These are phyloP conservation scores for Trypanosoma melophagium DNA, from an alignment of 208 protist genomes.

Conservation along the genomic window DNA sequence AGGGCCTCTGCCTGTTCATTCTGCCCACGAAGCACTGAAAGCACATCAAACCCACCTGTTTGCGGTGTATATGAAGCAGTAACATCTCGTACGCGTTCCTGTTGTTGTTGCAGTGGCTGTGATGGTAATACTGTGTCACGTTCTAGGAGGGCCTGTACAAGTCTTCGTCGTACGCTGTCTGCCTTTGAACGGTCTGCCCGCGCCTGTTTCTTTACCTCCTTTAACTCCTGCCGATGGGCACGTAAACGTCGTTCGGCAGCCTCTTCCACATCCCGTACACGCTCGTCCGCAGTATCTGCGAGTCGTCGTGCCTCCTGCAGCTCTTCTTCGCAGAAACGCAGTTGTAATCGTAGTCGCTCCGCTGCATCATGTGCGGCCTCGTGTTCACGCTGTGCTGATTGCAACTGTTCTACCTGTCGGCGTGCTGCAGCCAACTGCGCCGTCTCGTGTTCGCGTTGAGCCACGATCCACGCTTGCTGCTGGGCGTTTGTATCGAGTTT, in stretches of 20 bases:
- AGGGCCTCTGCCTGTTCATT: conserved; percentile 64
- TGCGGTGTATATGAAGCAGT: background rate
- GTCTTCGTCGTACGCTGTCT: conserved; percentile 53
- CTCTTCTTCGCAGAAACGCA: conserved; percentile 52
- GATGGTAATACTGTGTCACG: conserved; percentile 31
- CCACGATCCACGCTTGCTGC: conserved; percentile 57
- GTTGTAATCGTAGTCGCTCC: conserved; percentile 50
- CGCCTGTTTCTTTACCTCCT: conserved; percentile 46
- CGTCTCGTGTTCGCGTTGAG: conserved; percentile 38
- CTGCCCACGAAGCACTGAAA: conserved; percentile 55
- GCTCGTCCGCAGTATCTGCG: conserved; percentile 34
- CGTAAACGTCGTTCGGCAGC: conserved; percentile 46
- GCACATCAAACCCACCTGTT: conserved; percentile 42
- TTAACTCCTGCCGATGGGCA: conserved; percentile 44
- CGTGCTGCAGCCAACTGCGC: conserved; percentile 50
- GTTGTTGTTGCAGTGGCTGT: background rate
- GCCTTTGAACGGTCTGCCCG: conserved; percentile 43
- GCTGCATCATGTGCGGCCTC: conserved; percentile 44
- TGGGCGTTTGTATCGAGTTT: conserved; percentile 34
- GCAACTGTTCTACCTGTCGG: conserved; percentile 48
- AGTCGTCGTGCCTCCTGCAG: conserved; percentile 38
- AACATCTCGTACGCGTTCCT: background rate
- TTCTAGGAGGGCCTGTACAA: conserved; percentile 60
- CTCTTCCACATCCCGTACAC: conserved; percentile 52
- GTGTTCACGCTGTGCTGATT: conserved; percentile 23